Evolutionary conservation across 2,329 filamentous ascomycete genomes (phyloP).

Genomic region (Fusarium incarnatum): DNA sequence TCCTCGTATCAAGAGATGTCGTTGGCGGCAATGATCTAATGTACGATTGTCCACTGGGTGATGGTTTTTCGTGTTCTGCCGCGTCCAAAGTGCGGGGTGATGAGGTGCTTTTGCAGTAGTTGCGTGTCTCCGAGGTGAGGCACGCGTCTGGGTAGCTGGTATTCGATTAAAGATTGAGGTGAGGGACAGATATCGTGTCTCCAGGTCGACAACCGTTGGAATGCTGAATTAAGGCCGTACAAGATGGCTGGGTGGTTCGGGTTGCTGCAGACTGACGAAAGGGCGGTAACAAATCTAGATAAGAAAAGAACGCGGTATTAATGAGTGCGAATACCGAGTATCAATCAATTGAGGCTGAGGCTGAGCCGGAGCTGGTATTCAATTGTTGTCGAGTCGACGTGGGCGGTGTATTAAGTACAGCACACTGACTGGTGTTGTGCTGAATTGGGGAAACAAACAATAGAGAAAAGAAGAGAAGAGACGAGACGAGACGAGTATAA

Average conservation of each 20-base stretch:
- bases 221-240: constrained; percentile 34
- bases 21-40: constrained; percentile 21
- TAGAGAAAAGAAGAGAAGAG: constrained; percentile 17
- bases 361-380: constrained; percentile 20
- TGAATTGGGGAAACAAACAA: constrained; percentile 29
- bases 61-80: constrained; percentile 11
- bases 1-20: constrained; percentile 33
- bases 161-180: constrained; percentile 30
- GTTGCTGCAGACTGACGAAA: constrained; percentile 16
- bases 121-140: constrained; percentile 18
- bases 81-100: constrained; percentile 23
- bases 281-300: constrained; percentile 17
- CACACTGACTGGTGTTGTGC: constrained; percentile 1
- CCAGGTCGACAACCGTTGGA: constrained; percentile 41
- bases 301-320: constrained; percentile 35
- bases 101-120: constrained; percentile 4
- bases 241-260: constrained; percentile 21
- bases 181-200: constrained; percentile 36
- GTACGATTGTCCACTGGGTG: constrained; percentile 10
- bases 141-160: constrained; percentile 10
- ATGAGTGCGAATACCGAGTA: constrained; percentile 39
- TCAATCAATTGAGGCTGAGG: constrained; percentile 11
- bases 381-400: constrained; percentile 35
- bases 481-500: constrained; percentile 27
- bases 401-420: constrained; percentile 36